Conservation (phyloP, 169 alveolate genomes). For the Eimeria brunetti region DNA sequence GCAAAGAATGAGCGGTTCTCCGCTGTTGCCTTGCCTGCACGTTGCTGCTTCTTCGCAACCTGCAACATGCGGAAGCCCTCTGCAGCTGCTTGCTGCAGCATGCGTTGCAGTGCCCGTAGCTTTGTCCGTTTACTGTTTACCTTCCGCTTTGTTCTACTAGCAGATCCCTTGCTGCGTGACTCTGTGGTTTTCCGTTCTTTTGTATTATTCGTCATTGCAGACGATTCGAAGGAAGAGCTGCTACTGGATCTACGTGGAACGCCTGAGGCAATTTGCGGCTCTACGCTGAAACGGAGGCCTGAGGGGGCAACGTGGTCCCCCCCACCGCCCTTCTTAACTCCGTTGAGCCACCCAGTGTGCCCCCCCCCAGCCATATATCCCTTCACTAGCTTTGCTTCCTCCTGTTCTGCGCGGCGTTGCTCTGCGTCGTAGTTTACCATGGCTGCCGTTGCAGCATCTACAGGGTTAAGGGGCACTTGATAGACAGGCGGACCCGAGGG, state of each 20-base stretch:
- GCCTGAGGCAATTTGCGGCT: conserved; percentile 26
- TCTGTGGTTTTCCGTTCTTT: not conserved
- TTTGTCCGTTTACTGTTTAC: not conserved
- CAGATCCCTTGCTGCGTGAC: not conserved
- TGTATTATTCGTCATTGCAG: not conserved
- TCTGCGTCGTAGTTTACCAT: conserved; percentile 47
- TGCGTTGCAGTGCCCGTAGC: conserved; percentile 14
- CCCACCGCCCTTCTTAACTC: not conserved
- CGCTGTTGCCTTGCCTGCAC: not conserved
- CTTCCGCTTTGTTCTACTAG: not conserved
- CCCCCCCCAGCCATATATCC: conserved; percentile 68
- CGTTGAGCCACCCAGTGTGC: conserved; percentile 25
- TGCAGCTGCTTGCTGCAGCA: conserved; percentile 38
- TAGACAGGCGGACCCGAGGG: conserved; percentile 66
- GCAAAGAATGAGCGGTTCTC: conserved; percentile 58
- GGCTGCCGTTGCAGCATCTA: conserved; percentile 64
- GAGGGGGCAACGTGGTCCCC: conserved; percentile 17
- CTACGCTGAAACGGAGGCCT: conserved; percentile 24
- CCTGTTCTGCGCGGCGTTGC: conserved; percentile 55
- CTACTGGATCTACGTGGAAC: conserved; percentile 28
- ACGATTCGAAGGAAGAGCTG: not conserved
- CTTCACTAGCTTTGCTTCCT: conserved; percentile 47
- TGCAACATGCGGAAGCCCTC: conserved; percentile 25
- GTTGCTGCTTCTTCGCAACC: conserved; percentile 55
- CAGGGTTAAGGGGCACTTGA: conserved; percentile 56